Evolutionary conservation across 208 protist genomes (phyloP).

Genomic region (Leishmania arabica): DNA sequence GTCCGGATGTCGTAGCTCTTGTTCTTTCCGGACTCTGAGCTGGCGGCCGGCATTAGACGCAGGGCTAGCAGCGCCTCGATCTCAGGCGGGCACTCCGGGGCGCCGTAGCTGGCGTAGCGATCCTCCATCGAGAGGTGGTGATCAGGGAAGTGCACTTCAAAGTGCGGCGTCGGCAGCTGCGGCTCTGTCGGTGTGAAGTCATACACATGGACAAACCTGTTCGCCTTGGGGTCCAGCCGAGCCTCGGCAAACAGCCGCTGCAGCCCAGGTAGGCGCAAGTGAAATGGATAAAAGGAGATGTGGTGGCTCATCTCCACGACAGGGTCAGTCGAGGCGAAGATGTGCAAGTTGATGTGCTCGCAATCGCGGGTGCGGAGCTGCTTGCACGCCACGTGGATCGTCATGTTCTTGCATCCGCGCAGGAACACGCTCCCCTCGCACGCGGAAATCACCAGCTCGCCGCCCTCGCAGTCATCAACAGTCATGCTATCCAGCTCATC

Average conservation of each 20-base stretch:
- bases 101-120: slow-evolving; percentile 61
- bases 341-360: slow-evolving; percentile 73
- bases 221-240: slow-evolving; percentile 67
- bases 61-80: slow-evolving; percentile 76
- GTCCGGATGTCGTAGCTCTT: slow-evolving; percentile 91
- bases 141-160: slow-evolving; percentile 69
- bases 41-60: slow-evolving; percentile 71
- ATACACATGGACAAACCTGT: slow-evolving; percentile 93
- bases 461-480: slow-evolving; percentile 93
- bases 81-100: slow-evolving; percentile 74
- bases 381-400: slow-evolving; percentile 91
- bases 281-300: slow-evolving; percentile 84
- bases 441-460: slow-evolving; percentile 90
- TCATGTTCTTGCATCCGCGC: slow-evolving; percentile 92
- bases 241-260: slow-evolving; percentile 53
- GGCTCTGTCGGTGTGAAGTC: slow-evolving; percentile 86
- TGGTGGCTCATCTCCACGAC: slow-evolving; percentile 91
- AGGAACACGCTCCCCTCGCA: slow-evolving; percentile 93
- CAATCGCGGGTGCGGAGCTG: slow-evolving; percentile 93
- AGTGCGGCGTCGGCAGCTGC: slow-evolving; percentile 72
- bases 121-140: slow-evolving; percentile 73
- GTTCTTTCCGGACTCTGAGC: slow-evolving; percentile 83
- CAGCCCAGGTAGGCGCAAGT: slow-evolving; percentile 74
- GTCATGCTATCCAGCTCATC: slow-evolving; percentile 91
- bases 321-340: slow-evolving; percentile 92